A percentile compares a stretch with the other conserved stretches of the same genome.
phyloP scores from a whole-genome alignment of 163 green algal genomes.

The Coccomyxa subellipsoidea region DNA sequence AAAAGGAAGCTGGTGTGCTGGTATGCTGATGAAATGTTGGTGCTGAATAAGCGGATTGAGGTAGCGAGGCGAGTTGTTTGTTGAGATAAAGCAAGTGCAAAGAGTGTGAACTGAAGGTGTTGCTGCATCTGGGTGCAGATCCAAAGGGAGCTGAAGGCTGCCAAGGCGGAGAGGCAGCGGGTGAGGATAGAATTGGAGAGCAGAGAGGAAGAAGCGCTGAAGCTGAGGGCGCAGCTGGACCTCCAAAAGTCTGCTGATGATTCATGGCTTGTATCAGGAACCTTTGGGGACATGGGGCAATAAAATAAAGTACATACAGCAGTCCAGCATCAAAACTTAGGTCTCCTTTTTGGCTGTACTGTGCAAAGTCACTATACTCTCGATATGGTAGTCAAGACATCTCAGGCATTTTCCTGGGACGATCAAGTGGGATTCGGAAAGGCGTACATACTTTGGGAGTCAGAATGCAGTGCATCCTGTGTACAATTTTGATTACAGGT shows the following conservation, averaged over 20 bases:
- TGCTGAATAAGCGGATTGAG: too few relatives aligned
- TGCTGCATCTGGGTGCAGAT: not conserved
- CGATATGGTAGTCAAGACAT: too few relatives aligned
- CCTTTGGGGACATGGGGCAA: not conserved
- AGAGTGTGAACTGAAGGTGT: not conserved
- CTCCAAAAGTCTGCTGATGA: constrained; percentile 6
- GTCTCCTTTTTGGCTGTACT: not conserved
- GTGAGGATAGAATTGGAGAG: not conserved
- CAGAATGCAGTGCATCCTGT: too few relatives aligned
- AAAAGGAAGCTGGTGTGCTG: too few relatives aligned
- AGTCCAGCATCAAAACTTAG: not conserved
- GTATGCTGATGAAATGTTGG: too few relatives aligned
- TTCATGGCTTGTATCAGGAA: not conserved
- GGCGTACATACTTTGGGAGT: too few relatives aligned
- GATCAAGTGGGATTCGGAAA: too few relatives aligned
- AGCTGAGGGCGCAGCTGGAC: not conserved
- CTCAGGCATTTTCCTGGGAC: too few relatives aligned
- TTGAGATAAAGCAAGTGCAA: too few relatives aligned
- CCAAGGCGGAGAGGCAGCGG: not conserved
- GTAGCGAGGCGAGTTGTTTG: too few relatives aligned
- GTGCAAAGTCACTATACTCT: too few relatives aligned
- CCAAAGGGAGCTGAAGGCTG: not conserved
- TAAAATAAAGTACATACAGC: not conserved
- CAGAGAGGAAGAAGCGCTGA: not conserved
- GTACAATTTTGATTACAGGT: too few relatives aligned